Conservation (phyloP, 495 filamentous ascomycete species). For the Podospora anserina region DNA sequence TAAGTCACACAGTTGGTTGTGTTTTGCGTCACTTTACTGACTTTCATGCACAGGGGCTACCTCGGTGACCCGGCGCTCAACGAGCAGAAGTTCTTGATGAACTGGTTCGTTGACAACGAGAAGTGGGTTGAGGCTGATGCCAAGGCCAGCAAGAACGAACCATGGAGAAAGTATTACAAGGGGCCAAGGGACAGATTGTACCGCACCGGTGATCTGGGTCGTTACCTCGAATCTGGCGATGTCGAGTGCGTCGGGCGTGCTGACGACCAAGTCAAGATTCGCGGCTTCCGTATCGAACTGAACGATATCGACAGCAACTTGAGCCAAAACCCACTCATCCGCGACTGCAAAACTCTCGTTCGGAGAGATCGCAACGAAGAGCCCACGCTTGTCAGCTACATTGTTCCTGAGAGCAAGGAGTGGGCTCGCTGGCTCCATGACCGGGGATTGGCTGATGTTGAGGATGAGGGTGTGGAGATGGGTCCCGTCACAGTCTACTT, state of each 20-base stretch:
- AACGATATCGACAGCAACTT: constrained; percentile 90
- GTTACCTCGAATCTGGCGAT: constrained; percentile 69
- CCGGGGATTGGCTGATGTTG: constrained; percentile 50
- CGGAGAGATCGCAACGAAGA: constrained; percentile 88
- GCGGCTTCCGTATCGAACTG: constrained; percentile 92
- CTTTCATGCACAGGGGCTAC: constrained; percentile 53
- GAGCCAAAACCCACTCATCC: constrained; percentile 69
- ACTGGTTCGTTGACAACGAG: constrained; percentile 81
- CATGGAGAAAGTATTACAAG: constrained; percentile 76
- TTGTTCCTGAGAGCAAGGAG: constrained; percentile 74
- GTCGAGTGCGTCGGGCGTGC: constrained; percentile 74
- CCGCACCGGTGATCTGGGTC: constrained; percentile 75
- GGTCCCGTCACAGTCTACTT: constrained; percentile 45
- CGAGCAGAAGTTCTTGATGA: constrained; percentile 76
- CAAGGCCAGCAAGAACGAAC: constrained; percentile 52
- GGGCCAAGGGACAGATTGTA: constrained; percentile 88
- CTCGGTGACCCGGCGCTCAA: constrained; percentile 67
- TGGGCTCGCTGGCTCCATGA: constrained; percentile 67
- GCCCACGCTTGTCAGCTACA: constrained; percentile 82
- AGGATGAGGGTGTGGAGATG: constrained; percentile 46
- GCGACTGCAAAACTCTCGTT: constrained; percentile 85
- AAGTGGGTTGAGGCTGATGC: constrained; percentile 67
- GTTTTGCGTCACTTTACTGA: not conserved
- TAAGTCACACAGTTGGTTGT: not conserved
- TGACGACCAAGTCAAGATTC: constrained; percentile 92